Evolutionary conservation across 1,284 basidiomycete species (phyloP), one percentile per base, ranked within the genome.

Genomic region (Pseudozyma hubeiensis): DNA sequence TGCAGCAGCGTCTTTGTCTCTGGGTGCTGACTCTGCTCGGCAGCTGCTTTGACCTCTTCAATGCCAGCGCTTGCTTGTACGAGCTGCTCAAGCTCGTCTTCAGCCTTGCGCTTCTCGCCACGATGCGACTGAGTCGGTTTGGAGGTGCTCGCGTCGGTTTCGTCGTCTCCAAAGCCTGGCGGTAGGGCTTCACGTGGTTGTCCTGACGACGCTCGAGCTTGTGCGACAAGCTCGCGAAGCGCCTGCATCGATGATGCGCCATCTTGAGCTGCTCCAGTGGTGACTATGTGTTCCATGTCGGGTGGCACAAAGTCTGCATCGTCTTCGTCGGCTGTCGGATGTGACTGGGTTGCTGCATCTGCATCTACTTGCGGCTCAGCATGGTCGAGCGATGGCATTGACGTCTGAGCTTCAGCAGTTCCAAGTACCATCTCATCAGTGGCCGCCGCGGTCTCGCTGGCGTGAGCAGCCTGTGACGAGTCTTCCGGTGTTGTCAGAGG

Each of bases 281-380:
- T 55, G 19, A 75, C 63, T 11, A 75, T 75, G 44, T 75, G 60
- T 31, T 75, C 72, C 54, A 75, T 48, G 24, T 75, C 72, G 3
- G 67, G 53, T 7, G 63, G 55, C 6, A 75, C 64, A 52, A 70
- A 74, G 35, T 52, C 57, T 3, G 49, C 14, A n/a, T 73, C 65
- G 8, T 64, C 41, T 16, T 65, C 35, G 3, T 45, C 52, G 5
- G 33, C 30, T 29, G 29, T 53, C 24, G 52, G 4, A 9, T 44
- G 34, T 17, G 48, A 11, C 11, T 43, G 19, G 47, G 24, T 37
- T 41, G 14, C n/a, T 13, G n/a, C 24, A 2, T 10, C 31, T 24
- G 11, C 13, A 9, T 11, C 19, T 11, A 5, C 16, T 14, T 13
- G 7, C n/a, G 24, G 50, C n/a, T 63, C 46, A 8, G 37, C 17